phyloP scores from a whole-genome alignment of 1,284 basidiomycete genomes.

The Athelia sp. region DNA sequence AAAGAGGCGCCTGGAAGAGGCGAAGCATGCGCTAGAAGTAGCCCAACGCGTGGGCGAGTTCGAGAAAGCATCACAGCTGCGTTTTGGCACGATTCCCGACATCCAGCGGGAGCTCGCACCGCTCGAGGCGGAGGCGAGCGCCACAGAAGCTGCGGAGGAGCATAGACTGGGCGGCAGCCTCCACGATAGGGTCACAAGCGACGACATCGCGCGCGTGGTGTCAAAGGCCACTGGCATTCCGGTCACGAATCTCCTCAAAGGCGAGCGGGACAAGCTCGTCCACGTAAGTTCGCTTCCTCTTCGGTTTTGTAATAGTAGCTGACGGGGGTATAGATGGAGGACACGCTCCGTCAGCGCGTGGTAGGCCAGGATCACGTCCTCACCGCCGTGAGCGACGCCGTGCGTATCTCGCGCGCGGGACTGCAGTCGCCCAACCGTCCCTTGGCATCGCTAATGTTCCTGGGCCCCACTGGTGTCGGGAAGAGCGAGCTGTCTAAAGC shows the following conservation, averaged over 20 bases:
- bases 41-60: conserved; percentile 84
- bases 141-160: conserved; percentile 30
- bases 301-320: conserved; percentile 5
- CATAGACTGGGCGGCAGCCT: conserved; percentile 62
- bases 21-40: conserved; percentile 83
- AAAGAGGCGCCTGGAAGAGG: conserved; percentile 79
- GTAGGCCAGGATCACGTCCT: conserved; percentile 90
- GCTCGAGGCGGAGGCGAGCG: conserved; percentile 40
- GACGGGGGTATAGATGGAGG: conserved; percentile 68
- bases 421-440: conserved; percentile 84
- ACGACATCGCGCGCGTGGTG: conserved; percentile 86
- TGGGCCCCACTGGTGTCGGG: conserved; percentile 85
- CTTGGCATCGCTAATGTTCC: conserved; percentile 88
- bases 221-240: conserved; percentile 92
- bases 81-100: conserved; percentile 83
- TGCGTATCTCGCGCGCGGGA: conserved; percentile 87
- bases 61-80: conserved; percentile 75
- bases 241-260: conserved; percentile 83
- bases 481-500: conserved; percentile 90
- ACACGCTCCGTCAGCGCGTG: conserved; percentile 67
- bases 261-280: conserved; percentile 87
- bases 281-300: conserved; percentile 49
- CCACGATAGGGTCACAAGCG: conserved; percentile 83
- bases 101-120: conserved; percentile 70
- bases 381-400: conserved; percentile 77